Base-by-base conservation (phyloP, 805 yeast genomes). In the Candida fluviatilis region DNA sequence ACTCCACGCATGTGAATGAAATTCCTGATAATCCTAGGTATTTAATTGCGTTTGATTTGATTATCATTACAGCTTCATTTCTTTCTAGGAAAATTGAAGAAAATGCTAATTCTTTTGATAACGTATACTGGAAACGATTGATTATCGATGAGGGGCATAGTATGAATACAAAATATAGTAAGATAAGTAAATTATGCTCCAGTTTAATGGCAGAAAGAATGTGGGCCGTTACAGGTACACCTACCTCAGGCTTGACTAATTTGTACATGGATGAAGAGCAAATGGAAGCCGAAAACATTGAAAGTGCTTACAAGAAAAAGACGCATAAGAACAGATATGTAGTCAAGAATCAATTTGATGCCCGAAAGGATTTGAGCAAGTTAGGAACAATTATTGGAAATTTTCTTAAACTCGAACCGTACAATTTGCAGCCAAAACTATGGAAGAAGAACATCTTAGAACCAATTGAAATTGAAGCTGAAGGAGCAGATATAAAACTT, bases 201-300 rank as follows among this genome's bases (percentile, higher is more conserved):
- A 58, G 62, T 16, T 50, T 83, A 33, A 54, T 58, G 34, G 74
- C 75, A 6, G 90, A 82, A 49, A 65, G 87, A 36, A 69, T 75
- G 42, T 82, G 90, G 90, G 79, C 81, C 0, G 85, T 82, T 1
- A 78, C 84, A 0, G 89, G 90, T 21, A 82, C 90, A 0, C 89
- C 89, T 4, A 82, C 88, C 0, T 71, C 84, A 0, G 90, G 90
- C 0, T 59, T 82, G 37, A 80, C 88, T 0, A 71, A 69, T 31
- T 51, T 79, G 5, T 75, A 77, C 45, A 71, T 80, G 66, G 66
- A 66, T 36, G 69, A 68, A 36, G 52, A 51, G 17, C n/a, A 11
- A n/a, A 18, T 21, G 6, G 50, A 52, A 12, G 42, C 40, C 15
- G 48, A 39, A 11, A 47, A 40, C 7, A 14, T 30, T 1, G 32